Conservation (phyloP, 768 basidiomycete species). For the Boletellus emodensis region DNA sequence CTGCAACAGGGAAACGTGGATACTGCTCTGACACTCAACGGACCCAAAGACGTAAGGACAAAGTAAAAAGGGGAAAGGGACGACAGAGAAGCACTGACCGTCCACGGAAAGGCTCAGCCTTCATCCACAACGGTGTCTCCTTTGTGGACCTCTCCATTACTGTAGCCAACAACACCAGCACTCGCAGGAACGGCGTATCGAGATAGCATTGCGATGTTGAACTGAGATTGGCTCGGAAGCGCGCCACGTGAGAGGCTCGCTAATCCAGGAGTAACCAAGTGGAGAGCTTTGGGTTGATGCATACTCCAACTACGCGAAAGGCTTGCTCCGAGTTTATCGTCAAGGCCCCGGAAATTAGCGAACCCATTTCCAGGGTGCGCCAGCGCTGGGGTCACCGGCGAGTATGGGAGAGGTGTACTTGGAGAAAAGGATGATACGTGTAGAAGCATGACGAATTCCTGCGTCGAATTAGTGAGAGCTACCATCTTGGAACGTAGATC, state of each 20-base stretch:
- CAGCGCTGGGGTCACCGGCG: constrained; percentile 46
- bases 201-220: constrained; percentile 37
- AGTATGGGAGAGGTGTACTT: constrained; percentile 51
- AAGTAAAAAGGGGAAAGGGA: not conserved
- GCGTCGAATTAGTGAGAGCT: constrained; percentile 74
- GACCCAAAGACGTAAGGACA: not conserved
- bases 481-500: constrained; percentile 67
- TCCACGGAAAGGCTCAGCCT: constrained; percentile 29
- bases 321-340: constrained; percentile 50
- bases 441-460: constrained; percentile 82
- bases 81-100: constrained; percentile 9
- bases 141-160: constrained; percentile 12
- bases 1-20: not conserved
- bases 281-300: constrained; percentile 42
- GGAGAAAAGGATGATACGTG: constrained; percentile 82
- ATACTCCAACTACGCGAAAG: constrained; percentile 59
- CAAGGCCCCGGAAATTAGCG: constrained; percentile 24
- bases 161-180: constrained; percentile 9
- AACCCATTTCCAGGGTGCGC: constrained; percentile 10
- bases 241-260: constrained; percentile 50
- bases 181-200: constrained; percentile 9
- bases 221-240: constrained; percentile 43
- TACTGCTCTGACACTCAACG: constrained; percentile 1
- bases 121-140: constrained; percentile 21
- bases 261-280: constrained; percentile 30